Evolutionary conservation across 495 filamentous ascomycete genomes (phyloP), one percentile per base, ranked within the genome.

Genomic region (Mycothermus thermophilus): DNA sequence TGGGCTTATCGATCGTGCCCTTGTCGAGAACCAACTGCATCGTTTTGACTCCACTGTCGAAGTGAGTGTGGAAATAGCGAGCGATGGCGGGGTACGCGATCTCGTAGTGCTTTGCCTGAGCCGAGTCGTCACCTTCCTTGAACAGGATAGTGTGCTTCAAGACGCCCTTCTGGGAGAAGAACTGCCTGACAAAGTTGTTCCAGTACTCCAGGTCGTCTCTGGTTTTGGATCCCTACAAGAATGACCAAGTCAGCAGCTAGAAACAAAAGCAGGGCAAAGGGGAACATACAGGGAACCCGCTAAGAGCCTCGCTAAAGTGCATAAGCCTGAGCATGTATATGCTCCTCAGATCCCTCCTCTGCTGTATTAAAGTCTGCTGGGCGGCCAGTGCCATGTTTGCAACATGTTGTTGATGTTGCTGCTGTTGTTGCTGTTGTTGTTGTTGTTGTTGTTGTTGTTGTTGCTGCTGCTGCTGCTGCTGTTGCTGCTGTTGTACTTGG

Each of bases 11-110:
- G 1, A 44, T 51, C 1, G 56, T 59, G 4, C 71, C 66, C 38
- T 62, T 68, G 36, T 76, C 72, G 32, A 85, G 61, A 12, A 80
- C 66, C 62, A 93, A 69, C 50, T 90, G 83, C 32, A 94, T 81
- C 14, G 69, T 75, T 30, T 67, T 71, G 24, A 93, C 74, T 4
- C 83, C 83, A 36, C 80, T 87, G n/a, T 78, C 75, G 45, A 82
- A 92, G 42, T 87, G 79, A 0, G 78, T 83, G 32, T 75, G 62
- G 51, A 88, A 92, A 44, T 82, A 93, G 31, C 83, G 75, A 11
- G 86, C 68, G 13, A 94, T 56, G 1, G 79, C 75, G 6, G 81
- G 68, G 20, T 72, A 77, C 2, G 74, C 66, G 27, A 94, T 80
- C 44, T 88, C 83, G 38, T 79, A 90, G 34, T 78, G 72, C 54